A percentile compares a stretch with the other conserved stretches of the same genome.
Conservation (phyloP, 257 asterid species). For the Ehretia macrophylla region DNA sequence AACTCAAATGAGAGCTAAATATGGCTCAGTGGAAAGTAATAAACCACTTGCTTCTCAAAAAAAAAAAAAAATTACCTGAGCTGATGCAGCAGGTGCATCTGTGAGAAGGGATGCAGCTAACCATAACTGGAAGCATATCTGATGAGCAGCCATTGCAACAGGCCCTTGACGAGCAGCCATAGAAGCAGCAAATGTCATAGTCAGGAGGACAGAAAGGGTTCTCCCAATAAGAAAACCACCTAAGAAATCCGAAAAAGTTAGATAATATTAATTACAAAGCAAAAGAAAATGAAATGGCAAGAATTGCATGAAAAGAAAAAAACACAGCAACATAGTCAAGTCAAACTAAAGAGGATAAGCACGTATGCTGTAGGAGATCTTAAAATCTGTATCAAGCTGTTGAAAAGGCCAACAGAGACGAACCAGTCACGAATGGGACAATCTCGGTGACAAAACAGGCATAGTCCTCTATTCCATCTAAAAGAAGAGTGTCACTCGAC, state of each 20-base stretch:
- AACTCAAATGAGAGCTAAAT: too few species aligned
- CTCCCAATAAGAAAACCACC: slow-evolving; percentile 95
- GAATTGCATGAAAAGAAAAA: neutral
- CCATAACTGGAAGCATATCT: slow-evolving; percentile 93
- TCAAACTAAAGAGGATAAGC: too few species aligned
- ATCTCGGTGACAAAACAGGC: too few species aligned
- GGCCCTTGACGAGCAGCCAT: slow-evolving; percentile 99
- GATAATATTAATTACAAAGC: neutral
- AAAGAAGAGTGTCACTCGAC: neutral
- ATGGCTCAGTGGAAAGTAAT: too few species aligned
- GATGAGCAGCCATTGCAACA: slow-evolving; percentile 94
- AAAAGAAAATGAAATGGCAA: too few species aligned
- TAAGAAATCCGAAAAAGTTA: slow-evolving; percentile 20
- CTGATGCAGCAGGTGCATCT: slow-evolving; percentile 86
- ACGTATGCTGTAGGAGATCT: too few species aligned
- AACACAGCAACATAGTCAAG: neutral
- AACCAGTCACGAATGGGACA: neutral
- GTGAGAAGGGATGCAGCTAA: slow-evolving; percentile 90
- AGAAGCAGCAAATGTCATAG: slow-evolving; percentile 82
- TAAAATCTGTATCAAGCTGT: too few species aligned
- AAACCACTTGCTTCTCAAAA: too few species aligned
- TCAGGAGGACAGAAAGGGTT: slow-evolving; percentile 82
- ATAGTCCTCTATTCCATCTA: neutral
- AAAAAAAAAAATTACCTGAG: slow-evolving; percentile 49
- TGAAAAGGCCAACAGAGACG: neutral